Percentiles rank a stretch among this genome's conserved stretches.
Evolutionary conservation across 1,284 basidiomycete species (phyloP).

Genomic region (Tylopilus sp.): DNA sequence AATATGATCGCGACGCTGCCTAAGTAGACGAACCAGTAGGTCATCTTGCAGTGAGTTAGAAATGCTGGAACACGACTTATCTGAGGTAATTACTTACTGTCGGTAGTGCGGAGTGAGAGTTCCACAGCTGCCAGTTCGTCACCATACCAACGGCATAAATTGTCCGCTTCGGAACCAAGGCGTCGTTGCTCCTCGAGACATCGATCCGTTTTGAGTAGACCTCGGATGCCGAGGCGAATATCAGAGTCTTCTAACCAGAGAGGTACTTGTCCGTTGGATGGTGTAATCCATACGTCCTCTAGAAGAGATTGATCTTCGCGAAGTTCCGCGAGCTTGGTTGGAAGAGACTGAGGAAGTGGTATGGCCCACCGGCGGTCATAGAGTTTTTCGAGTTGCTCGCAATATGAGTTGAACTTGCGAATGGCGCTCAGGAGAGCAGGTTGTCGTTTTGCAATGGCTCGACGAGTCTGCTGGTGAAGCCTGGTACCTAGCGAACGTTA

Average conservation of each 20-base stretch:
- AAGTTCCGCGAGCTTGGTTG: background rate
- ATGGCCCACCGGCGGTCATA: background rate
- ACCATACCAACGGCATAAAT: too few species aligned
- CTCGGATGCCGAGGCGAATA: background rate
- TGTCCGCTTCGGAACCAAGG: too few species aligned
- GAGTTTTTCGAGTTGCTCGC: background rate
- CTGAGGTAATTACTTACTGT: too few species aligned
- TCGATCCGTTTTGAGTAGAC: too few species aligned
- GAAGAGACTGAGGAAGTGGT: background rate
- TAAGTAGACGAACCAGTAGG: too few species aligned
- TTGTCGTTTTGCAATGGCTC: constrained; percentile 14
- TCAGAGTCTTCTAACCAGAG: background rate
- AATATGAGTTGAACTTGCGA: constrained; percentile 18
- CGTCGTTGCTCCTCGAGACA: too few species aligned
- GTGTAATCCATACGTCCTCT: constrained; percentile 1
- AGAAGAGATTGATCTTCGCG: background rate
- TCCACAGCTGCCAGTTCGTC: too few species aligned
- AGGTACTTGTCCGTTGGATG: background rate
- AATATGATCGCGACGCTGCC: too few species aligned
- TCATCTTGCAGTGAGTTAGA: too few species aligned
- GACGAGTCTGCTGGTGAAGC: constrained; percentile 16
- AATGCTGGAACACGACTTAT: too few species aligned
- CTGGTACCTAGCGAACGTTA: constrained; percentile 4
- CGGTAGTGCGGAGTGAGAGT: too few species aligned
- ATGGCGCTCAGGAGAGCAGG: constrained; percentile 17